Evolutionary conservation across 805 yeast species (phyloP).

Genomic region (Metschnikowia aberdeeniae): DNA sequence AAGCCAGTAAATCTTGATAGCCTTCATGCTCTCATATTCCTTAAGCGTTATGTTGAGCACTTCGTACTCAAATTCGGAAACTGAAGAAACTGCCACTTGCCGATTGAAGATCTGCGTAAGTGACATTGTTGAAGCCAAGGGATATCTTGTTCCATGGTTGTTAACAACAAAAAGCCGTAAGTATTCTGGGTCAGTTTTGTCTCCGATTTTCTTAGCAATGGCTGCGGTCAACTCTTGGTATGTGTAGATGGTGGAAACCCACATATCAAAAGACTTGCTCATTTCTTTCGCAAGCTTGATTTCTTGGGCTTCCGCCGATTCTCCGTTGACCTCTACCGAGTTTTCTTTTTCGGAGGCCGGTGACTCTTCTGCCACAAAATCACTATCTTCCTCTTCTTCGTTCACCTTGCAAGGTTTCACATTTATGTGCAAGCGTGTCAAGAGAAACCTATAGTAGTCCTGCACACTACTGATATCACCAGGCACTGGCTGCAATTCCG

Average conservation of each 20-base stretch:
- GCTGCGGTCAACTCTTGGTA: slow-evolving; percentile 59
- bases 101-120: slow-evolving; percentile 41
- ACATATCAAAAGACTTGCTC: slow-evolving; percentile 46
- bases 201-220: slow-evolving; percentile 48
- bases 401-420: slow-evolving; percentile 45
- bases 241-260: slow-evolving; percentile 61
- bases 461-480: slow-evolving; percentile 26
- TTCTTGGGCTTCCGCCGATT: slow-evolving; percentile 15
- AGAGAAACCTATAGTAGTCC: slow-evolving; percentile 52
- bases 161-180: slow-evolving; percentile 63
- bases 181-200: slow-evolving; percentile 50
- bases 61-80: slow-evolving; percentile 63
- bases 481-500: slow-evolving; percentile 19
- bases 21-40: slow-evolving; percentile 73
- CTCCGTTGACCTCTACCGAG: slow-evolving; percentile 14
- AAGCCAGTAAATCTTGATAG: slow-evolving; percentile 67
- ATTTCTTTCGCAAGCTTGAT: slow-evolving; percentile 18
- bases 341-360: slow-evolving; percentile 10
- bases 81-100: slow-evolving; percentile 42
- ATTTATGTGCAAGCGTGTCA: slow-evolving; percentile 57
- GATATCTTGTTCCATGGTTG: slow-evolving; percentile 54
- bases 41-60: slow-evolving; percentile 66
- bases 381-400: slow-evolving; percentile 48
- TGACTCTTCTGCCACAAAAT: slow-evolving; percentile 31
- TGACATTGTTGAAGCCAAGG: slow-evolving; percentile 34